Conservation (phyloP, 2,329 filamentous ascomycete genomes). For the Bipolaris oryzae region DNA sequence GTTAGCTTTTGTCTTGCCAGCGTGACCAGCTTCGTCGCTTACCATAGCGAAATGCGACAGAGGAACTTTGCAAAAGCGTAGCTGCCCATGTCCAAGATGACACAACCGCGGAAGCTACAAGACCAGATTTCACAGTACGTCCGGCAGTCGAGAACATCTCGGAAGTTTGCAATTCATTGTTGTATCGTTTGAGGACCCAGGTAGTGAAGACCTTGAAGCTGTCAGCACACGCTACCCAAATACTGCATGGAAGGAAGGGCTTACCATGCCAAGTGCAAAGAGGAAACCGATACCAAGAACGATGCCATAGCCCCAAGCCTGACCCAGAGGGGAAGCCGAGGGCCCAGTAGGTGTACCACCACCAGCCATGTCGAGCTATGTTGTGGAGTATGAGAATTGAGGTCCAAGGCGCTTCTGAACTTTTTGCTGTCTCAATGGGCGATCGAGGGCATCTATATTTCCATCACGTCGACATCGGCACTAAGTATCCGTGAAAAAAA, state of each 20-base stretch:
- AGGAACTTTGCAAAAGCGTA: conserved; percentile 38
- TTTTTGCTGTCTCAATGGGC: conserved; percentile 8
- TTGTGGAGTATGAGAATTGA: conserved; percentile 13
- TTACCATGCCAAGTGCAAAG: conserved; percentile 39
- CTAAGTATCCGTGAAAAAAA: neutral
- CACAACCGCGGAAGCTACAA: conserved; percentile 40
- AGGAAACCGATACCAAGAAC: conserved; percentile 41
- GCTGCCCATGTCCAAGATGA: conserved; percentile 42
- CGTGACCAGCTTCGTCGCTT: neutral
- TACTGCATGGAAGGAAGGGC: neutral
- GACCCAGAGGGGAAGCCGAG: conserved; percentile 33
- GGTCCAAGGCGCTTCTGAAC: neutral
- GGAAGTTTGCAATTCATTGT: conserved; percentile 40
- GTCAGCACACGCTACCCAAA: neutral
- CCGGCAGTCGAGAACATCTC: conserved; percentile 42
- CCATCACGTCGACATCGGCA: neutral
- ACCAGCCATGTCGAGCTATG: conserved; percentile 28
- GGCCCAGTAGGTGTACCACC: conserved; percentile 33
- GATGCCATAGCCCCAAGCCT: conserved; percentile 44
- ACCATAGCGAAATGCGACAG: conserved; percentile 45
- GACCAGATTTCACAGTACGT: conserved; percentile 41
- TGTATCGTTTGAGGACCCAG: conserved; percentile 39
- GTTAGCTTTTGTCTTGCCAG: neutral
- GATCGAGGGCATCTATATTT: conserved; percentile 27
- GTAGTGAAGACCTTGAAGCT: conserved; percentile 32